phyloP scores from a whole-genome alignment of 768 basidiomycete genomes.

The Holtermanniella nyarrowii region DNA sequence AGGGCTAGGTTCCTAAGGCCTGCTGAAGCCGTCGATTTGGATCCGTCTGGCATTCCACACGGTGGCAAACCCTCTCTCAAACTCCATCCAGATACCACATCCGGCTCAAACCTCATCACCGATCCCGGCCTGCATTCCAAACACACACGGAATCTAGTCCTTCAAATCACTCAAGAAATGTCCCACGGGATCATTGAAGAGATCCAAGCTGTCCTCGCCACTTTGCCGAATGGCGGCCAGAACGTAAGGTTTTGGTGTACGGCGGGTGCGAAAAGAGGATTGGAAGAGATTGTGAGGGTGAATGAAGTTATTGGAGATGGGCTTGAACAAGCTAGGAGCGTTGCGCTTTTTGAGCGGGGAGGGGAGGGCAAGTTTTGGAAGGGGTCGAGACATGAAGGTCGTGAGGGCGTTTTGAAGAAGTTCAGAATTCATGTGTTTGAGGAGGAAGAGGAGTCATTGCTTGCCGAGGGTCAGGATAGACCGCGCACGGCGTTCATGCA shows the following conservation, averaged over 20 bases:
- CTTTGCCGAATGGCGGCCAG: not conserved
- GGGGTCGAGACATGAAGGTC: constrained; percentile 44
- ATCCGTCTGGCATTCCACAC: constrained; percentile 1
- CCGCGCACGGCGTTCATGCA: not conserved
- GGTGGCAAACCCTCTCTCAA: constrained; percentile 11
- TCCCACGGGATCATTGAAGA: constrained; percentile 54
- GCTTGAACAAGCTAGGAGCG: constrained; percentile 55
- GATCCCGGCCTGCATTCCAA: constrained; percentile 30
- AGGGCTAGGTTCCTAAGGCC: constrained; percentile 54
- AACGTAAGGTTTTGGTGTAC: constrained; percentile 69
- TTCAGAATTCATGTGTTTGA: constrained; percentile 51
- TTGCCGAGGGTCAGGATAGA: no score
- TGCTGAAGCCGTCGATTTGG: not conserved
- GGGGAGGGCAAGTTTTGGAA: constrained; percentile 29
- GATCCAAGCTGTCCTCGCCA: constrained; percentile 46
- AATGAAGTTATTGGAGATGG: constrained; percentile 62
- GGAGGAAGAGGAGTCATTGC: not conserved
- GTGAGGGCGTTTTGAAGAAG: constrained; percentile 50
- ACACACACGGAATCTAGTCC: constrained; percentile 59
- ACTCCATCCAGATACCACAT: constrained; percentile 9
- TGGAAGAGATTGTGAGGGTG: constrained; percentile 54
- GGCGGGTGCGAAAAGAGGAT: constrained; percentile 60
- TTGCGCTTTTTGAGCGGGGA: constrained; percentile 49
- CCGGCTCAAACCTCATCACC: constrained; percentile 24
- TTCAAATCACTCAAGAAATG: constrained; percentile 70